Conservation (phyloP, 2,329 filamentous ascomycete species). For the Pestalotiopsis sp. region DNA sequence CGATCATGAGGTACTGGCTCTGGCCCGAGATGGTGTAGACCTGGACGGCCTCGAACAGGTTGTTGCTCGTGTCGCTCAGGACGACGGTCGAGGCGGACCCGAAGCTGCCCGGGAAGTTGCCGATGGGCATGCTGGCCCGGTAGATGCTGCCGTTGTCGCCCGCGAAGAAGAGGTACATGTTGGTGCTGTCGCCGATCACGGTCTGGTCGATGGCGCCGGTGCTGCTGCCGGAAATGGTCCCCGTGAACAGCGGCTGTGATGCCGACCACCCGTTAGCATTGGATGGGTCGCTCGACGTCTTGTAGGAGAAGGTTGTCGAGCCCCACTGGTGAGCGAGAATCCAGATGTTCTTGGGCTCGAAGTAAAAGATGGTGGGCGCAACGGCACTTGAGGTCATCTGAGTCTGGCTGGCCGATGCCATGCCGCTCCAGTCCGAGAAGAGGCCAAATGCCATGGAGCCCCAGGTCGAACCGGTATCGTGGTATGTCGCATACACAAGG, state of each 20-base stretch:
- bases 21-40: constrained; percentile 63
- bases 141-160: constrained; percentile 71
- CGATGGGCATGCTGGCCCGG: constrained; percentile 63
- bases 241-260: constrained; percentile 57
- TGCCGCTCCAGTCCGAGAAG: constrained; percentile 55
- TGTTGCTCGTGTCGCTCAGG: constrained; percentile 54
- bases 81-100: constrained; percentile 51
- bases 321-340: constrained; percentile 70
- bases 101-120: constrained; percentile 63
- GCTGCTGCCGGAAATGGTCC: constrained; percentile 50
- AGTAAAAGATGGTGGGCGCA: constrained; percentile 66
- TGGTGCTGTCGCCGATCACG: constrained; percentile 59
- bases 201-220: constrained; percentile 66
- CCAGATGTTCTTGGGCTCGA: constrained; percentile 63
- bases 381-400: constrained; percentile 49
- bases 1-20: constrained; percentile 67
- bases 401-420: constrained; percentile 55
- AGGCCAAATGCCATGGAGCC: constrained; percentile 62
- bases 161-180: constrained; percentile 70
- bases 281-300: constrained; percentile 59
- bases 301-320: constrained; percentile 59
- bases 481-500: constrained; percentile 60
- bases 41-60: constrained; percentile 68
- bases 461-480: constrained; percentile 44
- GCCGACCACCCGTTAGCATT: constrained; percentile 60